phyloP scores from a whole-genome alignment of 345 rosid species.

The Acer yangbiense region DNA sequence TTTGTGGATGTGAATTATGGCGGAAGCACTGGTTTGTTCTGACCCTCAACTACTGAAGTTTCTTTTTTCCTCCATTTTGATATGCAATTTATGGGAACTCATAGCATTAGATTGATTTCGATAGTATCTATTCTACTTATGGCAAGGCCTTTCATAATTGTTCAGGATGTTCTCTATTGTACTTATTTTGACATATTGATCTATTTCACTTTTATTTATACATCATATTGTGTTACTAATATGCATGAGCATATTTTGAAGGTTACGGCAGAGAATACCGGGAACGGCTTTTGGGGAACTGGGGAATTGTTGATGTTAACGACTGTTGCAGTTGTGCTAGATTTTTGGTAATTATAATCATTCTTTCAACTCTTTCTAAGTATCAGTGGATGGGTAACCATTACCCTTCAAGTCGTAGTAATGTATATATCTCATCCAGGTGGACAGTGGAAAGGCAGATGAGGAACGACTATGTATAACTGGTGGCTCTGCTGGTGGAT shows the following conservation, averaged over 20 bases:
- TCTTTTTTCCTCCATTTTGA: not conserved
- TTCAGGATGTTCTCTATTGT: not conserved
- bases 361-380: not conserved
- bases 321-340: conserved; percentile 97
- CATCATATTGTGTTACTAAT: conserved; percentile 16
- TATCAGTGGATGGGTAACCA: conserved; percentile 4
- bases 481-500: conserved; percentile 99
- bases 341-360: conserved; percentile 59
- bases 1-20: conserved; percentile 95
- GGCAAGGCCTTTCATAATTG: not conserved
- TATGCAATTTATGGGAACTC: not conserved
- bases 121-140: not conserved
- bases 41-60: not conserved
- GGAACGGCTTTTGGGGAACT: conserved; percentile 68
- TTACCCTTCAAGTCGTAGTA: not conserved
- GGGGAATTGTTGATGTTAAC: conserved; percentile 96
- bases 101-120: not conserved
- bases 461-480: conserved; percentile 79
- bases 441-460: conserved; percentile 78
- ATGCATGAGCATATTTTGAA: conserved; percentile 32
- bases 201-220: not conserved
- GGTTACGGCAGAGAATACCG: conserved; percentile 96
- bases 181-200: conserved; percentile 7
- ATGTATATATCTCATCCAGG: conserved; percentile 43
- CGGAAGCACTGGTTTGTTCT: conserved; percentile 94